Conservation (phyloP, 768 basidiomycete genomes). For the Pisolithus albus region DNA sequence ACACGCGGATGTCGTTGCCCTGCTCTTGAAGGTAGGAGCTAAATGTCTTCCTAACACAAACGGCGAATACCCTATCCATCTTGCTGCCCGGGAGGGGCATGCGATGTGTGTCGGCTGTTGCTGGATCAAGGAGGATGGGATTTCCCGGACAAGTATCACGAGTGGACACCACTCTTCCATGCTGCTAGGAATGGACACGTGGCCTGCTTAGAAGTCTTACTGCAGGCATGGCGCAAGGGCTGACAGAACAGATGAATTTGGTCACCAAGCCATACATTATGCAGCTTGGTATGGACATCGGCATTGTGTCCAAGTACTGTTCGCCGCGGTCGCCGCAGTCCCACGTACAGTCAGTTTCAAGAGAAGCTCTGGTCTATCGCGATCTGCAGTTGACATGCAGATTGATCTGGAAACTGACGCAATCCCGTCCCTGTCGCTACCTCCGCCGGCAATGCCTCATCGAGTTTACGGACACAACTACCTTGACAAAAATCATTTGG, state of each 20-base stretch:
- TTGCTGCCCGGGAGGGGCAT: constrained; percentile 91
- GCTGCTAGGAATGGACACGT: constrained; percentile 82
- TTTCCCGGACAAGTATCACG: constrained; percentile 90
- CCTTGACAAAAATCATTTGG: constrained; percentile 76
- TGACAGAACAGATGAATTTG: constrained; percentile 75
- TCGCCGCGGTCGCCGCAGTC: constrained; percentile 31
- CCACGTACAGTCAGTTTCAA: constrained; percentile 11
- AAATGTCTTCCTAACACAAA: constrained; percentile 80
- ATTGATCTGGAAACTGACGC: constrained; percentile 75
- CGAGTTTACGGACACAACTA: constrained; percentile 96
- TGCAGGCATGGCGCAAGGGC: constrained; percentile 75
- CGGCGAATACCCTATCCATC: constrained; percentile 95
- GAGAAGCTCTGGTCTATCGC: constrained; percentile 15
- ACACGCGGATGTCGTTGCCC: constrained; percentile 70
- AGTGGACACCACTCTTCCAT: constrained; percentile 97
- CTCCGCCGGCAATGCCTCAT: constrained; percentile 97
- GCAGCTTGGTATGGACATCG: constrained; percentile 95
- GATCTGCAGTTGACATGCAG: constrained; percentile 26
- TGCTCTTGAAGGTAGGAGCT: constrained; percentile 75
- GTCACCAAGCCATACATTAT: constrained; percentile 82
- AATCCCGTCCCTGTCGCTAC: constrained; percentile 91
- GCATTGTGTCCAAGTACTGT: constrained; percentile 54
- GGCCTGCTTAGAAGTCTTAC: constrained; percentile 66
- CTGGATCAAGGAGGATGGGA: constrained; percentile 74
- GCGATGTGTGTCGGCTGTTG: constrained; percentile 73